A percentile compares a stretch with the other conserved stretches of the same genome.
Evolutionary conservation across 2,329 filamentous ascomycete genomes (phyloP).

Genomic region (Penicillium occitanis): DNA sequence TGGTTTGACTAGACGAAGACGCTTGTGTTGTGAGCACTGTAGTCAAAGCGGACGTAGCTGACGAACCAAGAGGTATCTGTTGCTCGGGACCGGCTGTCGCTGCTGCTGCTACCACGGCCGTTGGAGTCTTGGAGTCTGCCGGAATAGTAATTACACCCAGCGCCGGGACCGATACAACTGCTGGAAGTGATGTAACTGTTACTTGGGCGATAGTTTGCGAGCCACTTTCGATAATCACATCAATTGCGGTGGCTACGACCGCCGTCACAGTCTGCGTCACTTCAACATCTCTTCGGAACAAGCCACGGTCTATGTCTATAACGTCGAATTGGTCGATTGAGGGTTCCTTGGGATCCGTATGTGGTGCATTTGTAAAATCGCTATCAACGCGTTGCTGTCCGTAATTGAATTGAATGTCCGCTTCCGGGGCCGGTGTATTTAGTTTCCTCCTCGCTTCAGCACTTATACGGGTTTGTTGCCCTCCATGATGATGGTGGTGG

Average conservation of each 20-base stretch:
- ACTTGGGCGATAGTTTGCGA: slow-evolving; percentile 24
- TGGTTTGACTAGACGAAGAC: slow-evolving; percentile 1
- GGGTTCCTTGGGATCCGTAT: neutral
- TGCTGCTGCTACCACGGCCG: neutral
- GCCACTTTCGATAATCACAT: slow-evolving; percentile 28
- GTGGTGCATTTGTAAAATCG: neutral
- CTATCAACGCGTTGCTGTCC: neutral
- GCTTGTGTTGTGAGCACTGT: neutral
- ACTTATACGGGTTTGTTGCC: slow-evolving; percentile 13
- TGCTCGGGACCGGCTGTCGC: slow-evolving; percentile 4
- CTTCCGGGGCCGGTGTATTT: neutral
- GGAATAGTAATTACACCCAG: slow-evolving; percentile 28
- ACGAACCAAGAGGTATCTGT: slow-evolving; percentile 21
- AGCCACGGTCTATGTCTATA: neutral
- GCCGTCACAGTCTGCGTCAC: slow-evolving; percentile 23
- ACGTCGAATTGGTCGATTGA: neutral
- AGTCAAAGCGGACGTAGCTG: slow-evolving; percentile 19
- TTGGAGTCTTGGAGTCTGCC: slow-evolving; percentile 22
- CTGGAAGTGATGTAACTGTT: slow-evolving; percentile 28
- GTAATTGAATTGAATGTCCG: neutral
- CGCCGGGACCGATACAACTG: slow-evolving; percentile 27
- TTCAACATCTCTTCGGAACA: slow-evolving; percentile 11
- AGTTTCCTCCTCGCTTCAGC: slow-evolving; percentile 14
- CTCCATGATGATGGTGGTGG: slow-evolving; percentile 21
- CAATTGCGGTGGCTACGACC: slow-evolving; percentile 26